A percentile compares a stretch with the other conserved stretches of the same genome.
These are phyloP conservation scores for Phaeoacremonium minimum DNA, from an alignment of 2,329 filamentous ascomycete species.

Conservation along the genomic window DNA sequence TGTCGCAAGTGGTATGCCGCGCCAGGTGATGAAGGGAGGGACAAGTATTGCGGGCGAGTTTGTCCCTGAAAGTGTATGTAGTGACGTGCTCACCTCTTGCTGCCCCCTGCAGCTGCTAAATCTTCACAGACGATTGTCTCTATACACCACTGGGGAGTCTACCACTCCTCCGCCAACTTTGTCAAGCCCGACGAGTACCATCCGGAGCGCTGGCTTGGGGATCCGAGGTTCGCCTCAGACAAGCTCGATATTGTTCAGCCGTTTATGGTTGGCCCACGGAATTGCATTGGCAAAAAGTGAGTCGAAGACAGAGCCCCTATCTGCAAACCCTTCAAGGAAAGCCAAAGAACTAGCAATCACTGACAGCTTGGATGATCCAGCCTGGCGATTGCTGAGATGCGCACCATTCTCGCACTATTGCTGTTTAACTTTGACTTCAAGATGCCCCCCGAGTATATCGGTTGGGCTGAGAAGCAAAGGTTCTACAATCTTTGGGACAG, in stretches of 20 bases:
- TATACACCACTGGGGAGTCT: constrained; percentile 21
- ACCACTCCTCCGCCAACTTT: constrained; percentile 24
- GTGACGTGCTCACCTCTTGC: neutral
- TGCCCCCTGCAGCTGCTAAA: neutral
- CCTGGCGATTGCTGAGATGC: constrained; percentile 29
- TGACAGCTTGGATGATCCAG: constrained; percentile 12
- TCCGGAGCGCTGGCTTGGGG: constrained; percentile 26
- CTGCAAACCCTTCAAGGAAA: too few relatives aligned
- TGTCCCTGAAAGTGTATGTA: constrained; percentile 8
- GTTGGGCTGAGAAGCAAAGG: constrained; percentile 20
- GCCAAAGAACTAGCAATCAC: neutral
- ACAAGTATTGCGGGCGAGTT: constrained; percentile 5
- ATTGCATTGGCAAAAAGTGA: constrained; percentile 26
- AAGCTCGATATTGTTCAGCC: constrained; percentile 15
- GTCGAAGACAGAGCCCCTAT: constrained; percentile 1
- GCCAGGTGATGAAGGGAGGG: constrained; percentile 6
- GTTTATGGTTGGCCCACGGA: constrained; percentile 23
- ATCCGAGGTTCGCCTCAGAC: constrained; percentile 8
- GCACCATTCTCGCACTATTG: constrained; percentile 24
- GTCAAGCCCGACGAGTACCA: constrained; percentile 22
- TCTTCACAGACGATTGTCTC: constrained; percentile 20
- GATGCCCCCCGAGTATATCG: constrained; percentile 14
- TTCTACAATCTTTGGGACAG: constrained; percentile 24
- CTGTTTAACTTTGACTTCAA: constrained; percentile 27
- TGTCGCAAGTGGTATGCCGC: constrained; percentile 7